These are phyloP conservation scores for Aspergillus aculeatinus DNA, from an alignment of 2,329 filamentous ascomycete genomes.

Conservation along the genomic window DNA sequence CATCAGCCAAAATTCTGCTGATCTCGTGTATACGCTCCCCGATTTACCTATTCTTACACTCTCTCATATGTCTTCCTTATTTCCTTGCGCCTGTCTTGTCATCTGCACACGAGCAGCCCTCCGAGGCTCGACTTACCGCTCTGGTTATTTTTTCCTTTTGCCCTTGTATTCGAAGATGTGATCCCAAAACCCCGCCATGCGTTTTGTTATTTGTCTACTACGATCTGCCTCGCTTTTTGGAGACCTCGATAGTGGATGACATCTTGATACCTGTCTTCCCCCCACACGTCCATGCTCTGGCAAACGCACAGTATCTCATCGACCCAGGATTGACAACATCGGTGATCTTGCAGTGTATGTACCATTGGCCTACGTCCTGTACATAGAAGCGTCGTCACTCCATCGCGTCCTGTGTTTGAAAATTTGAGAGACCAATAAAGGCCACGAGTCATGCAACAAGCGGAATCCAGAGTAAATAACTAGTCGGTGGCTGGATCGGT, in stretches of 20 bases:
- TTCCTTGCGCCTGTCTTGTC: conserved; percentile 8
- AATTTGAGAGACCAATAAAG: conserved; percentile 4
- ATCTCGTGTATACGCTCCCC: conserved; percentile 30
- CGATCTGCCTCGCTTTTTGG: conserved; percentile 22
- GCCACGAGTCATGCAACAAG: not conserved
- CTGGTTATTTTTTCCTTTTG: conserved; percentile 15
- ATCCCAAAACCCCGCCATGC: conserved; percentile 14
- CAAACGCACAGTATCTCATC: conserved; percentile 21
- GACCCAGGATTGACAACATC: conserved; percentile 20
- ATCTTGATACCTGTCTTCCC: conserved; percentile 22
- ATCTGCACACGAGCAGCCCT: conserved; percentile 13
- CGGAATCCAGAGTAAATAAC: not conserved
- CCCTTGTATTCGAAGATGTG: conserved; percentile 15
- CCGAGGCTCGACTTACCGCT: conserved; percentile 19
- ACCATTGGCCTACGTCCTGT: conserved; percentile 31
- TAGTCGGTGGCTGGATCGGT: not conserved
- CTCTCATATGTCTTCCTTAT: conserved; percentile 15
- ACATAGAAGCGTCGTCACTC: conserved; percentile 30
- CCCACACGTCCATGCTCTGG: conserved; percentile 23
- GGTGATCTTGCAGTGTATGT: conserved; percentile 31
- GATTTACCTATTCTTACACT: conserved; percentile 24
- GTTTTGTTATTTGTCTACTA: conserved; percentile 20
- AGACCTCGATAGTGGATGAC: conserved; percentile 21
- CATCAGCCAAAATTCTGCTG: conserved; percentile 32
- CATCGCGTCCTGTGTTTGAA: conserved; percentile 19